Base-by-base conservation (phyloP, 345 rosid species). In the Pugionium cornutum region DNA sequence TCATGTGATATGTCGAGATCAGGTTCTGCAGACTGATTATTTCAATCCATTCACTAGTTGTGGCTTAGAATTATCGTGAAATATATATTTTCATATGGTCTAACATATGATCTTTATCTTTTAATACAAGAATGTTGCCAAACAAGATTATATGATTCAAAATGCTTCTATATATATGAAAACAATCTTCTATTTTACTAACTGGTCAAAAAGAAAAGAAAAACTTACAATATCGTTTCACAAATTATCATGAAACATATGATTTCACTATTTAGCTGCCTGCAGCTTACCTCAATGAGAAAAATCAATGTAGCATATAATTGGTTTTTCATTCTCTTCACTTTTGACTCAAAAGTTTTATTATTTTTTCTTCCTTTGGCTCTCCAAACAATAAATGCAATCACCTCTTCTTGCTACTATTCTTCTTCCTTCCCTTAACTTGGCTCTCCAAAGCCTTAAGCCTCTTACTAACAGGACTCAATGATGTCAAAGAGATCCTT, bases 351-450 rank as follows among this genome's bases (percentile, higher is more conserved):
- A 18, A 18, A 71, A 65, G 66, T 55, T 65, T 18, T 18, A 18
- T 67, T 70, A 41, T 35, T 27, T 53, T 31, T 31, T 51, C 26
- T 58, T 64, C 64, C 62, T 46, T 26, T 64, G 46, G 8, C 52
- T 7, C 39, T 11, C 53, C 45, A 35, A 57, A 53, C 18, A 18
- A 72, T 56, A 49, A 26, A 46, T 53, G 31, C 49, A n/a, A 63
- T 86, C 77, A 86, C 77, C 79, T 79, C 82, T 75, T 91, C 81
- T 80, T 85, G 82, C 64, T 88, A 78, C 72, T 83, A 76, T 78
- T 83, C 80, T 81, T 91, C 83, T 84, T 89, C 75, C 86, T 87
- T 64, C 81, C 86, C 60, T 92, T 87, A 0, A 87, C 95, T 69
- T 85, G 89, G 62, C 76, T 89, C 80, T 92, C 95, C 58, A 89